Evolutionary conservation across 2,329 filamentous ascomycete genomes (phyloP).

Genomic region (Fusarium staphyleae): DNA sequence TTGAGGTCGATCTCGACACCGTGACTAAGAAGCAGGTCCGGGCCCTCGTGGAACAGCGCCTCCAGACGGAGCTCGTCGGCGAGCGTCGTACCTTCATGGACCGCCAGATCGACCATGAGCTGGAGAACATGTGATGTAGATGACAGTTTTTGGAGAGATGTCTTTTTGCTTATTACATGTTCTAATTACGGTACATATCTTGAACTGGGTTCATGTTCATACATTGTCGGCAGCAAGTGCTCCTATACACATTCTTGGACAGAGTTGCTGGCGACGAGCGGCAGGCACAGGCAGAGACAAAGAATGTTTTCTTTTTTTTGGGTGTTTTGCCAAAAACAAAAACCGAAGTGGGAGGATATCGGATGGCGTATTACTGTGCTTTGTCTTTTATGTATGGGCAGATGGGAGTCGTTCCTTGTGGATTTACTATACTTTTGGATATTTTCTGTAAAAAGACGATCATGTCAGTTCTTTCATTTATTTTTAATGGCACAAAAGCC

Average conservation of each 20-base stretch:
- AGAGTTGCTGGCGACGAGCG: conserved; percentile 15
- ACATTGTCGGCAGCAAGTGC: conserved; percentile 14
- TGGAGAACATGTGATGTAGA: conserved; percentile 82
- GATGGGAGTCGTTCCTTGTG: conserved; percentile 36
- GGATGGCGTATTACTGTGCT: conserved; percentile 32
- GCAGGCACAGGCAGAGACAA: conserved; percentile 5
- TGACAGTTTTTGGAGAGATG: conserved; percentile 5
- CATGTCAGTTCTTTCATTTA: conserved; percentile 8
- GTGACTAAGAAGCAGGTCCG: conserved; percentile 98
- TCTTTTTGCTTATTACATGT: conserved; percentile 9
- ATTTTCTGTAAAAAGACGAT: conserved; percentile 32
- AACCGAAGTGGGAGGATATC: conserved; percentile 33
- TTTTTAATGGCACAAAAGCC: conserved; percentile 35
- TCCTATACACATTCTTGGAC: conserved; percentile 6
- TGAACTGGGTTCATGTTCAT: conserved; percentile 30
- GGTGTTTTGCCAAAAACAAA: conserved; percentile 35
- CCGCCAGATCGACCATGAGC: conserved; percentile 88
- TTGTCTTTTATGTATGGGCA: conserved; percentile 22
- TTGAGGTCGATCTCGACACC: conserved; percentile 92
- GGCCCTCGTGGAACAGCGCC: conserved; percentile 87
- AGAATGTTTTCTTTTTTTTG: not conserved
- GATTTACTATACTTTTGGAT: conserved; percentile 26
- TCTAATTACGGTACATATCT: conserved; percentile 35
- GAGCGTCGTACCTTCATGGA: conserved; percentile 91
- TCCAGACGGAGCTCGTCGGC: conserved; percentile 87